A percentile compares a stretch with the other conserved stretches of the same genome.
Conservation (phyloP, 192 early-diverging fungal species). For the Gonapodya prolifera region DNA sequence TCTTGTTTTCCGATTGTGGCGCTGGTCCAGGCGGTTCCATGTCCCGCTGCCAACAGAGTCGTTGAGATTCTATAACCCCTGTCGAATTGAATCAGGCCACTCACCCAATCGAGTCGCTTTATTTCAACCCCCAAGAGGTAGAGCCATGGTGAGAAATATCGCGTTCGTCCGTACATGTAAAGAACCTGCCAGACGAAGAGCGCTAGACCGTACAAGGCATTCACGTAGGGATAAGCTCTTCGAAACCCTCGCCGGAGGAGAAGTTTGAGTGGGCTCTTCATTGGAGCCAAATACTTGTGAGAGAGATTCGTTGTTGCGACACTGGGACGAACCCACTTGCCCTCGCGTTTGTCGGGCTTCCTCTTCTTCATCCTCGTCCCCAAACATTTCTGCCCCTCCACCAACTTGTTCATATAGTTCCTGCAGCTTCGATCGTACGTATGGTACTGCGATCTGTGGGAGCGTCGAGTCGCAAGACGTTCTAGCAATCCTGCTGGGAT, state of each 20-base stretch:
- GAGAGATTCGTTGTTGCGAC: not conserved
- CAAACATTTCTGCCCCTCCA: conserved; percentile 55
- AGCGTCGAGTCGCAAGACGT: not conserved
- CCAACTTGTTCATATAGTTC: conserved; percentile 53
- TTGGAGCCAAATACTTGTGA: not conserved
- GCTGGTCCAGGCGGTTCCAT: too few relatives aligned
- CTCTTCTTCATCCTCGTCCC: conserved; percentile 28
- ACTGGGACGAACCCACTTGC: conserved; percentile 9
- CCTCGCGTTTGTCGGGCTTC: conserved; percentile 13
- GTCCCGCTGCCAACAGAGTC: too few relatives aligned
- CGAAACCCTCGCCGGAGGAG: conserved; percentile 28
- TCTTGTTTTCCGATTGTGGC: too few relatives aligned
- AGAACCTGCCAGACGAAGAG: conserved; percentile 50
- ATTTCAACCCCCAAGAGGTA: conserved; percentile 64
- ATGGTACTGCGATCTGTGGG: conserved; percentile 54
- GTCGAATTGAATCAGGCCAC: too few relatives aligned
- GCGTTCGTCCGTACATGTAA: conserved; percentile 76
- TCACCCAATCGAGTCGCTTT: conserved; percentile 76
- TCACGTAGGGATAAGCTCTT: conserved; percentile 56
- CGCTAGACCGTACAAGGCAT: conserved; percentile 51
- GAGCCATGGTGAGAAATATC: conserved; percentile 73
- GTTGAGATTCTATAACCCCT: too few relatives aligned
- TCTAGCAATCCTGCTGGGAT: conserved; percentile 32
- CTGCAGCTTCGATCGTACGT: conserved; percentile 60
- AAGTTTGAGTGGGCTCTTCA: not conserved